These are phyloP conservation scores for Aspergillus glaucus DNA, from an alignment of 2,329 filamentous ascomycete genomes.

Conservation along the genomic window DNA sequence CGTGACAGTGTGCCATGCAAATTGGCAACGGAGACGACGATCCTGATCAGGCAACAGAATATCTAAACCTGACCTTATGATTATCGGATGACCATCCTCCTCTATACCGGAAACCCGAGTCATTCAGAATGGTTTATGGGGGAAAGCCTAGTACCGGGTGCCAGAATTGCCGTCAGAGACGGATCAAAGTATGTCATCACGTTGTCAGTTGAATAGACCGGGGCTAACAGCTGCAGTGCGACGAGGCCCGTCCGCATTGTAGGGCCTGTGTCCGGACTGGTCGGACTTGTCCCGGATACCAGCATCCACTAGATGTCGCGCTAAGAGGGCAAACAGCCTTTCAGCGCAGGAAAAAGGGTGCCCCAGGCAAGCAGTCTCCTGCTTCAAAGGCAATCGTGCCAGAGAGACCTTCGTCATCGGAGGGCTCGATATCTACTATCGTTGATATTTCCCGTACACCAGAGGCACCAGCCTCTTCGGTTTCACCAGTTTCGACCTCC, in stretches of 20 bases:
- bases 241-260: conserved; percentile 25
- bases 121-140: conserved; percentile 19
- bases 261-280: conserved; percentile 21
- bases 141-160: conserved; percentile 23
- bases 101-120: not conserved
- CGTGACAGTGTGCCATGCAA: too few species aligned
- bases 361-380: not conserved
- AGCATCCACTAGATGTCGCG: conserved; percentile 23
- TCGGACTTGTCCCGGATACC: conserved; percentile 23
- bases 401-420: not conserved
- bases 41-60: not conserved
- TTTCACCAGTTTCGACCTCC: not conserved
- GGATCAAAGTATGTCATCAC: conserved; percentile 19
- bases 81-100: not conserved
- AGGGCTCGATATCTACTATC: not conserved
- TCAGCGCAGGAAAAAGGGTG: conserved; percentile 6
- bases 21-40: too few species aligned
- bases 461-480: not conserved
- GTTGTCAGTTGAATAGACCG: not conserved
- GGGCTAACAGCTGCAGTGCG: conserved; percentile 16
- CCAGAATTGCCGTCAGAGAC: conserved; percentile 22
- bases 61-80: too few species aligned
- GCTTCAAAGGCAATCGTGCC: not conserved
- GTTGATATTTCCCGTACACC: not conserved
- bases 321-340: conserved; percentile 19